Percentiles rank a stretch among this genome's conserved stretches.
Evolutionary conservation across 805 yeast genomes (phyloP).

Genomic region (Groenewaldozyma tartarivorans): DNA sequence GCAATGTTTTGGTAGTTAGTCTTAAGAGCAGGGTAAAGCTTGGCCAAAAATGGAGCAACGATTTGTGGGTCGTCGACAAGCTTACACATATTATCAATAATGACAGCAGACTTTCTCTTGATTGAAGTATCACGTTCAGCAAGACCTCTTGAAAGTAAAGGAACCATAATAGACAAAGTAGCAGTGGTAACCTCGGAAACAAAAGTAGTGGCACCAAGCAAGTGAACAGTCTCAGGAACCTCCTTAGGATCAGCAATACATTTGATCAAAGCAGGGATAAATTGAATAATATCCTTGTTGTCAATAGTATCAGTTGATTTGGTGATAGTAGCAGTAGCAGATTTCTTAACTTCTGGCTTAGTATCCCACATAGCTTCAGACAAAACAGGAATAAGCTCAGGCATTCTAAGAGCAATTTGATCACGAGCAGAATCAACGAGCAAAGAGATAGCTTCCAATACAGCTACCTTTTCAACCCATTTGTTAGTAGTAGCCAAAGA

Average conservation of each 20-base stretch:
- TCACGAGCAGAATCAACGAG: slow-evolving; percentile 90
- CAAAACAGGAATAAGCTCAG: slow-evolving; percentile 95
- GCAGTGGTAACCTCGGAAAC: slow-evolving; percentile 99
- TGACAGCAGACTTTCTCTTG: slow-evolving; percentile 99
- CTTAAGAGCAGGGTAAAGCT: slow-evolving; percentile 93
- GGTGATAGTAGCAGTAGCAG: slow-evolving; percentile 92
- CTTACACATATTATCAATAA: slow-evolving; percentile 99
- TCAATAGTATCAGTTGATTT: slow-evolving; percentile 96
- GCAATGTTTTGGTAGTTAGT: slow-evolving; percentile 92
- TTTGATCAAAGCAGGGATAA: slow-evolving; percentile 93
- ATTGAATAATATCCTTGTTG: slow-evolving; percentile 99
- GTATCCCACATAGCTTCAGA: slow-evolving; percentile 99
- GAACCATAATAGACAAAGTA: slow-evolving; percentile 98
- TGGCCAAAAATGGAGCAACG: slow-evolving; percentile 97
- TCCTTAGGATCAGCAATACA: slow-evolving; percentile 95
- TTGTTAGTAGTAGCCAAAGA: slow-evolving; percentile 61
- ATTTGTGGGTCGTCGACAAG: slow-evolving; percentile 99
- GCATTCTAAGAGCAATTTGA: slow-evolving; percentile 98
- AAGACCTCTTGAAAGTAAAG: slow-evolving; percentile 97
- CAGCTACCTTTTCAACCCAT: slow-evolving; percentile 97
- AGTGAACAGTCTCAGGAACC: slow-evolving; percentile 98
- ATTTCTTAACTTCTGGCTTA: slow-evolving; percentile 93
- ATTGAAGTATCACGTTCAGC: slow-evolving; percentile 99
- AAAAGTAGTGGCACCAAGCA: slow-evolving; percentile 98
- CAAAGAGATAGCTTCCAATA: slow-evolving; percentile 73